A percentile compares a stretch with the other conserved stretches of the same genome.
These are phyloP conservation scores for Abrus precatorius DNA, from an alignment of 306 rosid genomes.

Conservation along the genomic window DNA sequence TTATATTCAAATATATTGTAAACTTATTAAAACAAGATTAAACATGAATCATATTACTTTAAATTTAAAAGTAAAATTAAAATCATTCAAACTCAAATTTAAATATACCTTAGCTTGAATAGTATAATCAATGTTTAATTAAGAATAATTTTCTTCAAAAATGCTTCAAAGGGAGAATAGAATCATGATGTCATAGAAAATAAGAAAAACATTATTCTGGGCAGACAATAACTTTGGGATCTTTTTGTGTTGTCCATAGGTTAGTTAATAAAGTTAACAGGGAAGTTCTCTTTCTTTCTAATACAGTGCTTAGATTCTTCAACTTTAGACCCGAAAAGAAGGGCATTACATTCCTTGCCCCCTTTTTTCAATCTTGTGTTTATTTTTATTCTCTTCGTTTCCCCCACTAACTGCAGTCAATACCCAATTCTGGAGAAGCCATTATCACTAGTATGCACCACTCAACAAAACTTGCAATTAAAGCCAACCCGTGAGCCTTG, in stretches of 20 bases:
- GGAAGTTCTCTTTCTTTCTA: constrained; percentile 44
- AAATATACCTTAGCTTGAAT: too few species aligned
- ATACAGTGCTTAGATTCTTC: constrained; percentile 64
- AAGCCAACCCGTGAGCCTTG: neutral
- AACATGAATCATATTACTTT: too few species aligned
- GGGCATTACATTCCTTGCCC: constrained; percentile 72
- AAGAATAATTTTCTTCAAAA: neutral
- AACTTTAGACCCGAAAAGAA: constrained; percentile 68
- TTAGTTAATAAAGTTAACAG: constrained; percentile 42
- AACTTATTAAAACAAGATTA: too few species aligned
- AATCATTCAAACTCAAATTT: too few species aligned
- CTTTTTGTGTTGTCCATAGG: constrained; percentile 53
- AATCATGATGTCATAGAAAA: neutral
- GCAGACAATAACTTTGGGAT: constrained; percentile 42
- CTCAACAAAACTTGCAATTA: neutral
- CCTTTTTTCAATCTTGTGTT: constrained; percentile 24
- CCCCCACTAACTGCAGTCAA: constrained; percentile 54
- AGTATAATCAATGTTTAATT: neutral
- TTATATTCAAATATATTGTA: too few species aligned
- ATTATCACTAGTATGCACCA: neutral
- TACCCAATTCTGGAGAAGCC: constrained; percentile 34
- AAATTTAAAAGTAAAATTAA: too few species aligned
- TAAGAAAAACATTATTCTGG: neutral
- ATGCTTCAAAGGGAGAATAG: neutral
- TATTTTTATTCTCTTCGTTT: constrained; percentile 59